Evolutionary conservation across 2,329 filamentous ascomycete species (phyloP).

Genomic region (Exophiala xenobiotica): DNA sequence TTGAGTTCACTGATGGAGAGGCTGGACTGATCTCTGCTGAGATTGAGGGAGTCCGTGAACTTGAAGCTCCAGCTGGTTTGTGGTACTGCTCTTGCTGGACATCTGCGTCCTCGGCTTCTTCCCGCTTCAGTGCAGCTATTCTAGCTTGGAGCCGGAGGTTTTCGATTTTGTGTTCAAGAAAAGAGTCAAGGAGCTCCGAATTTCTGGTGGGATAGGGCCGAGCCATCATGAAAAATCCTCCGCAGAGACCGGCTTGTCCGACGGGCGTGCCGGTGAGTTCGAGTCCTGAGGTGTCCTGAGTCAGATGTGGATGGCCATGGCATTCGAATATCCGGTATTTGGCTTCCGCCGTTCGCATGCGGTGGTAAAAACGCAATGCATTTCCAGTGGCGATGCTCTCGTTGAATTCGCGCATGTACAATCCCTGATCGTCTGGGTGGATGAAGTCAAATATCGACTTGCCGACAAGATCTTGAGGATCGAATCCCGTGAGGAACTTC

Average conservation of each 20-base stretch:
- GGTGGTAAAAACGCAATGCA: conserved; percentile 79
- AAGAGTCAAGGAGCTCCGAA: conserved; percentile 80
- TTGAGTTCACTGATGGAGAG: conserved; percentile 23
- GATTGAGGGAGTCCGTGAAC: conserved; percentile 23
- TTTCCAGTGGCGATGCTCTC: conserved; percentile 83
- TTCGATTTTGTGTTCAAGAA: conserved; percentile 94
- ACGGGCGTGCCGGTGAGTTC: conserved; percentile 56
- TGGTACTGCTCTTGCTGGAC: conserved; percentile 50
- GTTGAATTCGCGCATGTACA: conserved; percentile 85
- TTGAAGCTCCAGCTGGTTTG: conserved; percentile 26
- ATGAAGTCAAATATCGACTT: conserved; percentile 77
- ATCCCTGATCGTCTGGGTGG: conserved; percentile 78
- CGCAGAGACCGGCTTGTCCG: conserved; percentile 69
- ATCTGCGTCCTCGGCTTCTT: conserved; percentile 78
- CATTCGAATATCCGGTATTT: conserved; percentile 80
- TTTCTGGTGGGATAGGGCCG: conserved; percentile 88
- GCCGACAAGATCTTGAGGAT: conserved; percentile 67
- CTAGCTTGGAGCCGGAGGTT: conserved; percentile 82
- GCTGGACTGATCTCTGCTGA: conserved; percentile 20
- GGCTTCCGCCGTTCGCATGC: conserved; percentile 73
- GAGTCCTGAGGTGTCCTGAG: conserved; percentile 54
- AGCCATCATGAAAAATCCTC: conserved; percentile 91
- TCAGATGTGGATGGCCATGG: conserved; percentile 88
- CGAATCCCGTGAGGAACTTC: conserved; percentile 72
- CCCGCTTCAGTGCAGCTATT: conserved; percentile 79